phyloP scores from a whole-genome alignment of 805 yeast genomes.

The Candida krabiensis region DNA sequence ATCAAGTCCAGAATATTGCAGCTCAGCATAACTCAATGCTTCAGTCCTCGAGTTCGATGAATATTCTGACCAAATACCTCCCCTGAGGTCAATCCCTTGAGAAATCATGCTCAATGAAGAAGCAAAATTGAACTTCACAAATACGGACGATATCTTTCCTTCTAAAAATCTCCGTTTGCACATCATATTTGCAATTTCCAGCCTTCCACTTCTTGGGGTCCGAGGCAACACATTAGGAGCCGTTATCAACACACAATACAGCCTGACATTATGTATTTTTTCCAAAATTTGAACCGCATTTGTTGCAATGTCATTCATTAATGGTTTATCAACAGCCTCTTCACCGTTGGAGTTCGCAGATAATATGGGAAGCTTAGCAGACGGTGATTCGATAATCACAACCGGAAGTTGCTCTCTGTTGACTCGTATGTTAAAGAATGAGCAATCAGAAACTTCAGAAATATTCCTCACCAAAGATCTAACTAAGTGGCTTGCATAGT shows the following conservation, averaged over 20 bases:
- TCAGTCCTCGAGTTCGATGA: constrained; percentile 64
- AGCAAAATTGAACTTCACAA: constrained; percentile 73
- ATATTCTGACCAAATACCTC: constrained; percentile 84
- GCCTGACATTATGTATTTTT: constrained; percentile 68
- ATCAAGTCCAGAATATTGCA: constrained; percentile 82
- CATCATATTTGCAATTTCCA: constrained; percentile 89
- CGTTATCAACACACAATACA: constrained; percentile 79
- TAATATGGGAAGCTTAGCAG: constrained; percentile 13
- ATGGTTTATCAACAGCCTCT: constrained; percentile 32
- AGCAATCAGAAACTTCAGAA: constrained; percentile 80
- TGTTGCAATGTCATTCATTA: constrained; percentile 50
- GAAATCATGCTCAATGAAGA: constrained; percentile 65
- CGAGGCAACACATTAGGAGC: constrained; percentile 83
- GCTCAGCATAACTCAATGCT: constrained; percentile 61
- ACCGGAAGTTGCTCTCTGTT: constrained; percentile 83
- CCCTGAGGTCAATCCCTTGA: constrained; percentile 70
- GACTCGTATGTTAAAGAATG: constrained; percentile 82
- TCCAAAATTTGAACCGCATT: constrained; percentile 46
- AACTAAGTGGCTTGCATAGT: constrained; percentile 84
- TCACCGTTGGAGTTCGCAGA: constrained; percentile 4
- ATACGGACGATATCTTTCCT: constrained; percentile 78
- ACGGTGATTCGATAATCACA: constrained; percentile 66
- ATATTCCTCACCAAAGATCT: constrained; percentile 82
- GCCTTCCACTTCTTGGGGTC: constrained; percentile 78
- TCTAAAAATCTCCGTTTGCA: constrained; percentile 74